Conservation (phyloP, 371 early-diverging fungal species). For the Mortierella sp. region DNA sequence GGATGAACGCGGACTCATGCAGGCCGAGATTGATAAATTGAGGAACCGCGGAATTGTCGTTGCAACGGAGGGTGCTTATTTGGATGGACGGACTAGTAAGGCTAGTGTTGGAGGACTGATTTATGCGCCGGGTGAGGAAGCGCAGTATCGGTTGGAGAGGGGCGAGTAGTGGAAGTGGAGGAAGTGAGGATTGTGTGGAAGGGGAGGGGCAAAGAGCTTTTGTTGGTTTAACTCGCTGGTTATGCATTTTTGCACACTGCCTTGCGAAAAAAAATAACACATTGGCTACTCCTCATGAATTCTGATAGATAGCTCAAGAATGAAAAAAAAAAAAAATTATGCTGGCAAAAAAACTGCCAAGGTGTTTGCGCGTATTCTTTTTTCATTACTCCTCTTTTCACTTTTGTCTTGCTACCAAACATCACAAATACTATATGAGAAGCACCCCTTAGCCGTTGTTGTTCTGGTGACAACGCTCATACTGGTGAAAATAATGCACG, state of each 20-base stretch:
- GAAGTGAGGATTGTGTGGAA: no score
- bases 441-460: no score
- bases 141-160: constrained; percentile 39
- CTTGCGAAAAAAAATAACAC: background rate
- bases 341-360: no score
- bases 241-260: background rate
- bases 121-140: constrained; percentile 53
- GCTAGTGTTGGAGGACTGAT: constrained; percentile 29
- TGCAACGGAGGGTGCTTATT: constrained; percentile 36
- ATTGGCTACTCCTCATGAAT: no score
- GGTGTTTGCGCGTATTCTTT: no score
- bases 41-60: constrained; percentile 19
- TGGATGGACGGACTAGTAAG: constrained; percentile 41
- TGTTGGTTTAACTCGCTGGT: background rate
- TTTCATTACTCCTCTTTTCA: no score
- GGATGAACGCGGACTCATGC: constrained; percentile 42
- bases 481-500: no score
- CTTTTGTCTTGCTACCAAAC: no score
- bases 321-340: no score
- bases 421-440: no score
- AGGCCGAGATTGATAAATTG: constrained; percentile 26
- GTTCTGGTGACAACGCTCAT: no score
- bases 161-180: constrained; percentile 24
- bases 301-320: no score
- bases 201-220: background rate